Evolutionary conservation across 2,329 filamentous ascomycete species (phyloP), one percentile per base, ranked within the genome.

Genomic region (Xylaria multiplex): DNA sequence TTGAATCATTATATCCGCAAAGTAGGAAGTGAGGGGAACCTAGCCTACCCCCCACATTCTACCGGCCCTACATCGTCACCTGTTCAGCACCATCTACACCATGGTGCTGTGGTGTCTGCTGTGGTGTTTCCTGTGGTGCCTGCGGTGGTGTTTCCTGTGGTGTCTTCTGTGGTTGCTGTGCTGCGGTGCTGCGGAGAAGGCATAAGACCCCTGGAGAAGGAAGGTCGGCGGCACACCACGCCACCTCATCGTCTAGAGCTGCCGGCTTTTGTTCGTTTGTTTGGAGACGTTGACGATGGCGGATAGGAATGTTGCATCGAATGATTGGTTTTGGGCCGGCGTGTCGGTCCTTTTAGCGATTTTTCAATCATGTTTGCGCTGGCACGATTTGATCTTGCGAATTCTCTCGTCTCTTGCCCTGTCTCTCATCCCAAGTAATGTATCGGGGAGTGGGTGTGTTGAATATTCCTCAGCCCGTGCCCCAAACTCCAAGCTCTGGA

Each of bases 1-100:
- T 27, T 27, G 27, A 27, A 27, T 27, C 27, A 27, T 27, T 27
- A 27, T 27, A 27, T 27, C 27, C 27, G 27, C 5, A 27, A 27
- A 27, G 27, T 27, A 40, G 48, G 52, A 42, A 52, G 50, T 63
- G 63, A 69, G 64, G 60, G 64, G 65, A 46, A 49, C 35, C 35
- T 37, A 37, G 13, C 35, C 16, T 35, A 56, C 13, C 55, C 54
- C 62, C 67, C 65, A 49, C 65, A 67, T 62, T 65, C 49, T 67
- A 50, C 61, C 65, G 61, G 62, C 27, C 45, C 45, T 62, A 45
- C 62, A 6, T 37, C 52, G 54, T 60, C 55, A 30, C 53, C 54
- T 62, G 48, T 49, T 53, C 48, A 45, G 32, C 11, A 14, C 3
- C 8, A 22, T 49, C 45, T 52, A 19, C 19, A 27, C 22, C 13